Evolutionary conservation across 2,329 filamentous ascomycete genomes (phyloP), one percentile per base, ranked within the genome.

Genomic region (Cladophialophora carrionii): DNA sequence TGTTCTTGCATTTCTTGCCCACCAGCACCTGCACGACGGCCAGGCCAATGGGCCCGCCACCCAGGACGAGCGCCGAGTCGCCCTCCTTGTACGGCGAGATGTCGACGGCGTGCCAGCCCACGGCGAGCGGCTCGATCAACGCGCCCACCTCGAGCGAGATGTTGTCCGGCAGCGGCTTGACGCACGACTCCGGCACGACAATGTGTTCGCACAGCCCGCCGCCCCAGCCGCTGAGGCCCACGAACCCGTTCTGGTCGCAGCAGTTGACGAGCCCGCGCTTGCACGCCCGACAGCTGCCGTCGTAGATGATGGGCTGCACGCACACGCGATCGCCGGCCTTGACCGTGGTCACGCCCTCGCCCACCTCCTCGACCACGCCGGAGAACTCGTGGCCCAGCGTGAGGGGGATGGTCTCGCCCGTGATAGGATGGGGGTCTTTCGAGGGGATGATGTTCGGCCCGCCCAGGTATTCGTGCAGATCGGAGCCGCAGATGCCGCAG

Each of bases 51-150:
- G 83, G 83, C 1, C 83, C 83, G 20, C 81, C 82, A 17, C 83
- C 83, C 1, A 85, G 74, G 17, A 86, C 76, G 22, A 85, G 73
- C 0, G 78, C 82, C 0, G 78, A 73, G 62, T 83, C 77, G 20
- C 78, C 79, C 4, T 74, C 71, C 67, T 81, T 80, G 74, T 80
- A 83, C 1, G 70, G 70, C 43, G 80, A 82, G 59, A 81, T 77
- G 54, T 81, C 80, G 37, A 85, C 81, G 1, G 83, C 83, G 69
- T 85, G 83, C 82, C 82, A 85, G 20, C 81, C 83, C 1, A 86
- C 83, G 3, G 83, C 78, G 0, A 85, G 74, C 1, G 83, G 83
- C 70, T 85, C 83, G 52, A 85, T 78, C 32, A 85, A 76, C 0
- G 83, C 83, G 74, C 79, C 82, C 26, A 84, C 76, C 53, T 85